phyloP scores from a whole-genome alignment of 306 rosid species.

The Arachis stenosperma region DNA sequence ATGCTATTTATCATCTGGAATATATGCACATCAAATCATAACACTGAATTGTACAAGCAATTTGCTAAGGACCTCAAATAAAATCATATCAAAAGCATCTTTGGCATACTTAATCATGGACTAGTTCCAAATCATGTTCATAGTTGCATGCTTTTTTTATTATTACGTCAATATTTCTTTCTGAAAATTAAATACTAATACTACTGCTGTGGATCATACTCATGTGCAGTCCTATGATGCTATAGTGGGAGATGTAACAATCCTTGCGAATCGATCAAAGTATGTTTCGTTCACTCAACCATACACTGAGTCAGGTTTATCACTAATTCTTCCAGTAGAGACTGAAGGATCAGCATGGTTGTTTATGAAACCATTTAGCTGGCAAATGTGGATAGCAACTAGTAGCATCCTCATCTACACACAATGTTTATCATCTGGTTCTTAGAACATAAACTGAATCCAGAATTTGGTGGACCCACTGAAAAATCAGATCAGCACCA shows the following conservation, averaged over 20 bases:
- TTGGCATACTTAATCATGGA: neutral
- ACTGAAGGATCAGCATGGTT: slow-evolving; percentile 50
- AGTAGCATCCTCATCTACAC: slow-evolving; percentile 52
- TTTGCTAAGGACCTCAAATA: neutral
- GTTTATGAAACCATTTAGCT: slow-evolving; percentile 61
- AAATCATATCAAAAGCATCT: neutral
- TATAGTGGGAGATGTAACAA: slow-evolving; percentile 61
- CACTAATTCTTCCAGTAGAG: slow-evolving; percentile 53
- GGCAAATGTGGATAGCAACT: slow-evolving; percentile 57
- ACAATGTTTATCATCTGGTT: slow-evolving; percentile 63
- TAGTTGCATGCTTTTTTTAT: neutral
- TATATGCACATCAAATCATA: slow-evolving; percentile 22
- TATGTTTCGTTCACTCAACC: slow-evolving; percentile 67
- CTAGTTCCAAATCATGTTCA: slow-evolving; percentile 4
- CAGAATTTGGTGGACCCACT: slow-evolving; percentile 58
- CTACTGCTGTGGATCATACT: slow-evolving; percentile 25
- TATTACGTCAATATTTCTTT: neutral
- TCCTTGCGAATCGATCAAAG: slow-evolving; percentile 47
- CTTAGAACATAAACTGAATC: slow-evolving; percentile 60
- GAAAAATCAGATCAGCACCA: slow-evolving; percentile 59
- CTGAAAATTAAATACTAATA: neutral
- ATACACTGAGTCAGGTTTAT: slow-evolving; percentile 60
- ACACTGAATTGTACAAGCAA: slow-evolving; percentile 4
- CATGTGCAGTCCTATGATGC: slow-evolving; percentile 52
- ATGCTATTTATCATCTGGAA: neutral